Conservation (phyloP, 2,329 filamentous ascomycete species). For the Lecanicillium sp. region DNA sequence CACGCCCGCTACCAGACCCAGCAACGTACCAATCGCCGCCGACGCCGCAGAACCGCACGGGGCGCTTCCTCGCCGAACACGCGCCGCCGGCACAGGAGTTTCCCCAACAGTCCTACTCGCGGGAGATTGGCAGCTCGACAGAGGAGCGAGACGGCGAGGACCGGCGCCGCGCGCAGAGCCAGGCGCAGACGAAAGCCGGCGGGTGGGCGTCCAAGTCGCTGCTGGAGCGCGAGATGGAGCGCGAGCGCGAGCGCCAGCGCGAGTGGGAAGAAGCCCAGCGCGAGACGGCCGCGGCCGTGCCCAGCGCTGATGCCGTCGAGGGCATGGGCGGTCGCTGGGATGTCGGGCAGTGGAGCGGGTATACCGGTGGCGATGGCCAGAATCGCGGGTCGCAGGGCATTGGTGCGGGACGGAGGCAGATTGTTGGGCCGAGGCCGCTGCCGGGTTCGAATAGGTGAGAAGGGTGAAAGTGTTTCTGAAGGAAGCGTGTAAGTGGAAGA, state of each 20-base stretch:
- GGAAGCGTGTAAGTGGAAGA: too few species aligned
- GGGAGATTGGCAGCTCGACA: constrained; percentile 45
- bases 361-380: constrained; percentile 66
- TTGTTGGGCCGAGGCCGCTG: constrained; percentile 68
- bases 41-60: constrained; percentile 39
- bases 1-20: constrained; percentile 48
- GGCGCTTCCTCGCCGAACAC: constrained; percentile 49
- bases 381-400: constrained; percentile 60
- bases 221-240: constrained; percentile 73
- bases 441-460: constrained; percentile 29
- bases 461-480: too few species aligned
- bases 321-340: constrained; percentile 66
- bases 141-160: constrained; percentile 58
- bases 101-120: constrained; percentile 43
- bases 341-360: constrained; percentile 67
- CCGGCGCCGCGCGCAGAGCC: constrained; percentile 48
- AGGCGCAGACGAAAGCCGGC: constrained; percentile 53
- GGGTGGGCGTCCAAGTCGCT: constrained; percentile 62
- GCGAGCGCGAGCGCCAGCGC: constrained; percentile 65
- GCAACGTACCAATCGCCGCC: constrained; percentile 22
- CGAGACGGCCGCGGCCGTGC: constrained; percentile 49
- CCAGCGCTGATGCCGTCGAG: constrained; percentile 45
- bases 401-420: constrained; percentile 65
- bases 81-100: constrained; percentile 35
- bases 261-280: constrained; percentile 76